Evolutionary conservation across 2,329 filamentous ascomycete species (phyloP).

Genomic region (Claviceps quebecensis): DNA sequence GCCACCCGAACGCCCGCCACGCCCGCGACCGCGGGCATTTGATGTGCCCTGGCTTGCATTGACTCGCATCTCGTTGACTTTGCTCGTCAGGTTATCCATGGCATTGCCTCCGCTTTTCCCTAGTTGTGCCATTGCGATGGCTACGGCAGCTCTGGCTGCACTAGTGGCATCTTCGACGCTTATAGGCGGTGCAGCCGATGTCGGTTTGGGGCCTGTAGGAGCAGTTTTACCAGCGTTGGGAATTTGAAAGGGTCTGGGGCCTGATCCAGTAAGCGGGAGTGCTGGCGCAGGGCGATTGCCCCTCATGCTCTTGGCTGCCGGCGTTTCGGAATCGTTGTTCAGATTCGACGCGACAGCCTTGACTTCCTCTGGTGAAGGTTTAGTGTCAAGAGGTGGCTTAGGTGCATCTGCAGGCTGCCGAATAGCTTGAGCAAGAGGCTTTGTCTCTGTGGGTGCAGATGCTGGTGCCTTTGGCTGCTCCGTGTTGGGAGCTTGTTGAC

Average conservation of each 20-base stretch:
- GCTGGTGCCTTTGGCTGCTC: constrained; percentile 35
- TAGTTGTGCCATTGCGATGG: constrained; percentile 65
- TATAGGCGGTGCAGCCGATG: constrained; percentile 21
- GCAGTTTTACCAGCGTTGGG: constrained; percentile 14
- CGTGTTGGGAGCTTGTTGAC: constrained; percentile 32
- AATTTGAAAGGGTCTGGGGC: constrained; percentile 24
- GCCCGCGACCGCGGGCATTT: constrained; percentile 35
- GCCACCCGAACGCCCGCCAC: constrained; percentile 27
- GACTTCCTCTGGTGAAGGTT: constrained; percentile 39
- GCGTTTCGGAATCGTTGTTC: constrained; percentile 23
- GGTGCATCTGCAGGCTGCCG: constrained; percentile 37
- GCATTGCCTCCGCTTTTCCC: constrained; percentile 29
- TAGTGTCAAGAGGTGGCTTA: constrained; percentile 53
- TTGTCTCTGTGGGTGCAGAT: constrained; percentile 37
- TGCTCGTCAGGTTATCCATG: constrained; percentile 59
- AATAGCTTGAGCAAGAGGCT: constrained; percentile 32
- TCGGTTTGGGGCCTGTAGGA: constrained; percentile 22
- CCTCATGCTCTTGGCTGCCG: constrained; percentile 17
- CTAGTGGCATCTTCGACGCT: constrained; percentile 54
- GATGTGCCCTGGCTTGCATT: constrained; percentile 40
- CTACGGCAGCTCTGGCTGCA: constrained; percentile 63
- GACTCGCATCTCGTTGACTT: constrained; percentile 64
- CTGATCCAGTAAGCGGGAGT: constrained; percentile 44
- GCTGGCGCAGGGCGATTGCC: constrained; percentile 47
- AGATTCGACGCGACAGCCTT: constrained; percentile 31